Base-by-base conservation (phyloP, 1,139 yeast genomes). In the Debaryomycetaceae sp. region DNA sequence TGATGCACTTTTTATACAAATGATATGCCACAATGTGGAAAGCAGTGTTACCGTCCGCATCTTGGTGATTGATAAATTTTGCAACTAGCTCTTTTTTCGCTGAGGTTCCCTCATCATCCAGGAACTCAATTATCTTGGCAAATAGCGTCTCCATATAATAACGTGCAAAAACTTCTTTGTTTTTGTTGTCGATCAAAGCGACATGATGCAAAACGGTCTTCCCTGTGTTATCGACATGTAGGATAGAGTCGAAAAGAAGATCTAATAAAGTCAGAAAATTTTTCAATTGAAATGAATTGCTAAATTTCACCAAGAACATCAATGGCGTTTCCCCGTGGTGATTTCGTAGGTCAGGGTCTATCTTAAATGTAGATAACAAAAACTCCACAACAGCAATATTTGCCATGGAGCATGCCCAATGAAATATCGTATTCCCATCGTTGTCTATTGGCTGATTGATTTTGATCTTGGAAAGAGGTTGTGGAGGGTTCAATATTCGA, bases 381-480 rank as follows among this genome's bases (percentile, higher is more conserved):
- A 88, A 89, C 46, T 80, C 80, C 5, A 90, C 93, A 47, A 91
- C 73, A 2, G 82, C 72, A 5, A 84, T 68, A 49, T 89, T 82
- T 0, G 96, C 98, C 66, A 95, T 76, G 0, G 97, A 89, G 31
- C 98, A 84, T 1, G 97, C 96, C 96, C 98, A 88, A 63, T 95
- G 99, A 47, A 95, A 74, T 1, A 96, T 90, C 0, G 97, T 85
- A 58, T 93, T 95, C 0, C 98, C 98, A 46, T 86, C 82, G 54
- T 87, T 95, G 63, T 95, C 99, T 41, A 95, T 88, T 2, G 97
- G 83, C 36, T 89, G 87, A 56, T 87, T 90, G 45, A 89, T 76
- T 50, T 81, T 78, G 38, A 87, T 68, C 24, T 73, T 69, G 23
- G 68, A 54, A 6, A 70, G 54, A 8, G 78, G 78, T 45, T 66